A percentile compares a stretch with the other conserved stretches of the same genome.
phyloP scores from a whole-genome alignment of 2,329 filamentous ascomycete species.

The Epichloe sp. region DNA sequence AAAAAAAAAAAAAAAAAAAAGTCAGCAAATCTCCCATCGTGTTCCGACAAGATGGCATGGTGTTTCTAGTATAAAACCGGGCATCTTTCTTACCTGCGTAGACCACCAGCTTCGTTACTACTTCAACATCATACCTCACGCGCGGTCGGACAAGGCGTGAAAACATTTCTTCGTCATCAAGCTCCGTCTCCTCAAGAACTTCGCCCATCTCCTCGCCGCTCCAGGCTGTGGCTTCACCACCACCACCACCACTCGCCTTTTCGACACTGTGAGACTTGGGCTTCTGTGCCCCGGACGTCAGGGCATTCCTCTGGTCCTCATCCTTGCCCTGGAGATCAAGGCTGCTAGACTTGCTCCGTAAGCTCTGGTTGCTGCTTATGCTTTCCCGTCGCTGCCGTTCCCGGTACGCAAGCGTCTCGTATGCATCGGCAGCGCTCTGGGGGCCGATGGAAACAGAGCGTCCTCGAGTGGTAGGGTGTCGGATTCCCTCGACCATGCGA shows the following conservation, averaged over 20 bases:
- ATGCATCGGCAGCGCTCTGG: slow-evolving; percentile 90
- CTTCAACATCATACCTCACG: slow-evolving; percentile 95
- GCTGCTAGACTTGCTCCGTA: slow-evolving; percentile 31
- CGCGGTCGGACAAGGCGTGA: slow-evolving; percentile 70
- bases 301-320: slow-evolving; percentile 24
- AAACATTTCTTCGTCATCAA: slow-evolving; percentile 70
- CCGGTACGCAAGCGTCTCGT: slow-evolving; percentile 86
- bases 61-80: too few relatives aligned
- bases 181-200: slow-evolving; percentile 30
- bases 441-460: slow-evolving; percentile 83
- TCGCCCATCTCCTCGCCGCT: slow-evolving; percentile 1
- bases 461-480: slow-evolving; percentile 55
- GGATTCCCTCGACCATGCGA: slow-evolving; percentile 65
- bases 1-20: too few relatives aligned
- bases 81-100: slow-evolving; percentile 55
- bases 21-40: neutral
- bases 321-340: slow-evolving; percentile 27
- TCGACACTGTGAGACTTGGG: slow-evolving; percentile 50
- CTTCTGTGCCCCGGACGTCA: slow-evolving; percentile 32
- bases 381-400: slow-evolving; percentile 49
- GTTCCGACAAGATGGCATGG: too few relatives aligned
- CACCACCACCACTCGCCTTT: slow-evolving; percentile 63
- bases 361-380: slow-evolving; percentile 35
- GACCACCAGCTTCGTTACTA: slow-evolving; percentile 90
- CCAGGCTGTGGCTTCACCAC: slow-evolving; percentile 30